These are phyloP conservation scores for Paracorniculantispora psalliotae DNA, from an alignment of 2,329 filamentous ascomycete genomes.

Conservation along the genomic window DNA sequence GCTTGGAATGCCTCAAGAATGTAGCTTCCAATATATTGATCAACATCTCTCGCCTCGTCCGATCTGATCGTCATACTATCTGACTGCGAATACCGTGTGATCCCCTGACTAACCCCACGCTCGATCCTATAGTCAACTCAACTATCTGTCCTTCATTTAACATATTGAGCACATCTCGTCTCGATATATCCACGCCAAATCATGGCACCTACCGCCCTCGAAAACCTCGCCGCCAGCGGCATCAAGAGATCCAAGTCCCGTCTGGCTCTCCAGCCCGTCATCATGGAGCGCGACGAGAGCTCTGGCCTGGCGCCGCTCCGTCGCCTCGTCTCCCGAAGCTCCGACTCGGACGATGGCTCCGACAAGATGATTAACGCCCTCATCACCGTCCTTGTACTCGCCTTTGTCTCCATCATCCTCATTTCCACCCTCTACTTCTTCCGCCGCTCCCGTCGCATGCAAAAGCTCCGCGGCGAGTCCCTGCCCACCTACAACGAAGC, in stretches of 20 bases:
- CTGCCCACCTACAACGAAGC: constrained; percentile 67
- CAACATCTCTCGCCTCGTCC: background rate
- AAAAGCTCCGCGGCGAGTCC: constrained; percentile 43
- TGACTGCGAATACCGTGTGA: background rate
- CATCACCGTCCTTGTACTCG: constrained; percentile 71
- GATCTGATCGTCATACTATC: background rate
- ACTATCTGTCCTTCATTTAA: constrained; percentile 21
- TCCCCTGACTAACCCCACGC: background rate
- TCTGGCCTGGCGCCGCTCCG: constrained; percentile 12
- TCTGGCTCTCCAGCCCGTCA: constrained; percentile 8
- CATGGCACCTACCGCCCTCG: constrained; percentile 12
- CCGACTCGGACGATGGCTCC: constrained; percentile 39
- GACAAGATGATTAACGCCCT: constrained; percentile 70
- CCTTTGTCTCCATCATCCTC: constrained; percentile 66
- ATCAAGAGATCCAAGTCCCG: background rate
- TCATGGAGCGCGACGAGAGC: constrained; percentile 6
- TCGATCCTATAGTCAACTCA: background rate
- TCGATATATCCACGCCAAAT: constrained; percentile 14
- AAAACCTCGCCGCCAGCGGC: constrained; percentile 1
- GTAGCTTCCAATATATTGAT: constrained; percentile 10
- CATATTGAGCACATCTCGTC: constrained; percentile 15
- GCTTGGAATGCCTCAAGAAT: constrained; percentile 6
- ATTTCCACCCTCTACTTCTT: constrained; percentile 66
- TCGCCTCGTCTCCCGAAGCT: constrained; percentile 5
- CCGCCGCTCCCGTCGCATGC: constrained; percentile 56